Conservation (phyloP, 2,329 filamentous ascomycete genomes). For the Lasiodiplodia sp. region DNA sequence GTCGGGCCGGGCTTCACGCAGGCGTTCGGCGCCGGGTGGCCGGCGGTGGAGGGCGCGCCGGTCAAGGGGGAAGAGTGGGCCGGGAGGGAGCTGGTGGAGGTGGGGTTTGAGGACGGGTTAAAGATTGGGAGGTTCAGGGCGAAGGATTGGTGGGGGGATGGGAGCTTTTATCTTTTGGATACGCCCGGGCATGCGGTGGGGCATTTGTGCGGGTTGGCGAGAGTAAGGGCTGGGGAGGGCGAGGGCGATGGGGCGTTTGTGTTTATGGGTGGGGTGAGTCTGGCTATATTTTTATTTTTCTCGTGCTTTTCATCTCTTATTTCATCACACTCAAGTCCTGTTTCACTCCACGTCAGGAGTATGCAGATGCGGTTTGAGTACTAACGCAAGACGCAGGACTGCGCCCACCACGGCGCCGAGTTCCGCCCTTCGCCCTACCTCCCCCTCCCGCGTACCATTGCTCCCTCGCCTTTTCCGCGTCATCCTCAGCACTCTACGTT, state of each 20-base stretch:
- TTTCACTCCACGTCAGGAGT: too few relatives aligned
- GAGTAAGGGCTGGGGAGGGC: slow-evolving; percentile 41
- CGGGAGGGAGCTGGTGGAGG: slow-evolving; percentile 38
- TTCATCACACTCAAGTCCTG: too few relatives aligned
- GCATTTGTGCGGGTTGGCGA: slow-evolving; percentile 59
- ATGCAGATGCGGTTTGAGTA: too few relatives aligned
- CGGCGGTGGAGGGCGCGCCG: slow-evolving; percentile 39
- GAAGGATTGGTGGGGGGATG: slow-evolving; percentile 64
- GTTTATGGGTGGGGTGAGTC: slow-evolving; percentile 37
- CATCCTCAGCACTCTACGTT: not conserved
- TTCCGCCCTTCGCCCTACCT: slow-evolving; percentile 18
- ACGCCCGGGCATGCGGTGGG: slow-evolving; percentile 61
- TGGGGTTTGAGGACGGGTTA: slow-evolving; percentile 27
- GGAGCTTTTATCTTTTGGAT: slow-evolving; percentile 63
- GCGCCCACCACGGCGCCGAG: slow-evolving; percentile 6
- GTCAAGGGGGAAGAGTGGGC: slow-evolving; percentile 38
- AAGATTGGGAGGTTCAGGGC: slow-evolving; percentile 57
- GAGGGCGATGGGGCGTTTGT: slow-evolving; percentile 35
- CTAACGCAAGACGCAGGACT: not conserved
- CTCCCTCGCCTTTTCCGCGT: not conserved
- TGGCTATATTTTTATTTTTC: not conserved
- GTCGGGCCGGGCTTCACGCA: slow-evolving; percentile 62
- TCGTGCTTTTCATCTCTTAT: not conserved
- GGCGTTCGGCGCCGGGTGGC: slow-evolving; percentile 57
- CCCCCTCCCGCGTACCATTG: not conserved